Evolutionary conservation across 768 basidiomycete species (phyloP), one percentile per base, ranked within the genome.

Genomic region (Pleurotus tuber-regium): DNA sequence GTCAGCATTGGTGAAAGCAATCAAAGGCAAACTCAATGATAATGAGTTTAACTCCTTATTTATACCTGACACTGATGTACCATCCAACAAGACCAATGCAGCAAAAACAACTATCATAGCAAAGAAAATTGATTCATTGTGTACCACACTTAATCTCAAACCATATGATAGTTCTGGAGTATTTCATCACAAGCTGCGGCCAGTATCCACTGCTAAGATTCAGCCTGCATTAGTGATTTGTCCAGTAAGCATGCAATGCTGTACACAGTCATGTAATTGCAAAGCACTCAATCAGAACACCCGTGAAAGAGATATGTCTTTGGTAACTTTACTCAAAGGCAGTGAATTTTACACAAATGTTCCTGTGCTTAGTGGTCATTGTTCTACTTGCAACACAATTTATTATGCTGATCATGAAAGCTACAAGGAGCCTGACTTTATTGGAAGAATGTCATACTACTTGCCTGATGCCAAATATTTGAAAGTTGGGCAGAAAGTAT

Each of bases 391-490:
- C 38, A 26, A 53, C 14, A 52, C 53, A 12, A 33, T 55, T 24
- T 60, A 56, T 39, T 53, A 49, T 51, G 54, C 59, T 39, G 59
- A 62, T 51, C 59, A 60, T 58, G 57, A 62, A 38, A 16, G 30
- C 18, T 26, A 28, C 35, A 40, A 25, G 14, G 14, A 36, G n/a
- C 9, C 35, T 36, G 4, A 14, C 19, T n/a, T n/a, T 9, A 4
- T n/a, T 36, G n/a, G 35, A 14, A 5, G 35, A 14, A 16, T 25
- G 11, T 23, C 35, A 28, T 33, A 24, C 24, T 54, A 57, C 40
- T 25, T 57, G 4, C 50, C 54, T 36, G 42, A 53, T 18, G 56
- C 56, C 30, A 50, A 50, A 31, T 57, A 51, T 41, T 16, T 57
- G n/a, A 57, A 57, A 51, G 29, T 57, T 43, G 54, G 57, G 16